Conservation (phyloP, 176 grass and related monocot genomes). For the Elymus sibiricus region DNA sequence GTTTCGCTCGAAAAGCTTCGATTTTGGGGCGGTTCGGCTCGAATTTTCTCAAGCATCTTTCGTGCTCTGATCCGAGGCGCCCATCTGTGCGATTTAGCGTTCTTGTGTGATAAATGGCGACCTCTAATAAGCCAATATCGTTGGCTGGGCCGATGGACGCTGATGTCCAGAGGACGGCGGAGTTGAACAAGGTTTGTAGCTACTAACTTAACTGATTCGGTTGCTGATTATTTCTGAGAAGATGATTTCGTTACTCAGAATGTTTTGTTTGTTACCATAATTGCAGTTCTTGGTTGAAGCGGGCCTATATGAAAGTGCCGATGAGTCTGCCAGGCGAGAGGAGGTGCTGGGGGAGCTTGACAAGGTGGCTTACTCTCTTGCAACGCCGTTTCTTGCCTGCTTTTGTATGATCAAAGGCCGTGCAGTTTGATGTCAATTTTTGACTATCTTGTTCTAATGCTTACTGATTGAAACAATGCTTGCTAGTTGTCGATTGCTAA, state of each 20-base stretch:
- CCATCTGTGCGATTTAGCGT: neutral
- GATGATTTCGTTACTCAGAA: neutral
- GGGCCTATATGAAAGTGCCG: constrained; percentile 53
- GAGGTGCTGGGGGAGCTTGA: constrained; percentile 77
- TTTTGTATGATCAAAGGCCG: neutral
- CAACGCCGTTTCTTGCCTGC: neutral
- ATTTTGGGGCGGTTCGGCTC: neutral
- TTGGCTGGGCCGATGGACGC: constrained; percentile 51
- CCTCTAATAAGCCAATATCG: constrained; percentile 53
- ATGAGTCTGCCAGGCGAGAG: constrained; percentile 60
- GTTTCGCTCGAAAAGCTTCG: neutral
- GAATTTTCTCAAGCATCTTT: neutral
- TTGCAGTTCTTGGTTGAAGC: constrained; percentile 69
- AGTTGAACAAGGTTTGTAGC: constrained; percentile 53
- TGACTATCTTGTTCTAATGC: neutral
- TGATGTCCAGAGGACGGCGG: constrained; percentile 55
- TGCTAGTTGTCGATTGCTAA: neutral
- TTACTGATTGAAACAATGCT: neutral
- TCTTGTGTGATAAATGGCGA: constrained; percentile 35
- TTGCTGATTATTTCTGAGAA: neutral
- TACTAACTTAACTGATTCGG: neutral
- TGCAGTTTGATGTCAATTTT: neutral
- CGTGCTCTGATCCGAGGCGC: neutral
- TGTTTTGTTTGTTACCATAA: neutral
- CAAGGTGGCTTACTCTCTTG: constrained; percentile 36